Evolutionary conservation across 345 rosid species (phyloP).

Genomic region (Brassica napus): Da-Ae NC_063441.1:11350001-11350500

Average conservation of each 20-base stretch:
- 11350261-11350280: neutral
- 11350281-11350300: neutral
- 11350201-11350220: neutral
- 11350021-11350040: no score
- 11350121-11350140: constrained; percentile 30
- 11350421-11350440: no score
- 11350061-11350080: no score
- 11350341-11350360: no score
- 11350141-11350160: constrained; percentile 43
- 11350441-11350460: neutral
- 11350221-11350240: neutral
- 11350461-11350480: neutral
- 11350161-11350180: constrained; percentile 10
- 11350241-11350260: neutral
- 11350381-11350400: no score
- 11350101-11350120: neutral
- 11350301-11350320: no score
- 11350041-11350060: no score
- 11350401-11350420: no score
- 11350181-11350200: constrained; percentile 39
- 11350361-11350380: no score
- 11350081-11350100: no score
- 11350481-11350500: constrained; percentile 23
- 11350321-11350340: no score
- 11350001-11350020: no score